A percentile compares a stretch with the other conserved stretches of the same genome.
Conservation (phyloP, 306 rosid species). For the Lathyrus aphaca region DNA sequence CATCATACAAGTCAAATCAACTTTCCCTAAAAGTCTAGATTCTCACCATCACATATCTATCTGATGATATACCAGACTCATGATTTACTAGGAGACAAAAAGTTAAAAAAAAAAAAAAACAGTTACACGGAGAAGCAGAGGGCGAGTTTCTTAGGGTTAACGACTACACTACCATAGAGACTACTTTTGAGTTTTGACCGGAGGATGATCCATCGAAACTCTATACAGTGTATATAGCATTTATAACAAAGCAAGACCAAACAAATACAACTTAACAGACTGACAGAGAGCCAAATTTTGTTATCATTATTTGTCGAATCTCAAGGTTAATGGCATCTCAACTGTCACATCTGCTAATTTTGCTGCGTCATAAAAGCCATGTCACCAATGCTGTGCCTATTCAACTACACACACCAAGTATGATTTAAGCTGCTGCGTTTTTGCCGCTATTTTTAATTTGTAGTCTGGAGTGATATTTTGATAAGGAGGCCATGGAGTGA, state of each 20-base stretch:
- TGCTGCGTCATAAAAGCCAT: too few species aligned
- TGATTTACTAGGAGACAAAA: neutral
- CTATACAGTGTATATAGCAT: too few species aligned
- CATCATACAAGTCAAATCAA: neutral
- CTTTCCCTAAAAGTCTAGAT: neutral
- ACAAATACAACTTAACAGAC: neutral
- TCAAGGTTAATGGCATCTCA: neutral
- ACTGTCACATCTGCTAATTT: neutral
- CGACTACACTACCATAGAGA: neutral
- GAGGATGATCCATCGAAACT: too few species aligned
- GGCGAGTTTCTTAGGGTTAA: neutral
- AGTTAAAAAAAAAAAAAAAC: too few species aligned
- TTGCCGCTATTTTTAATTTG: too few species aligned
- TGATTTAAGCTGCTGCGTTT: too few species aligned
- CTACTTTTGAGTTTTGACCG: too few species aligned
- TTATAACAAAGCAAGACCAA: neutral
- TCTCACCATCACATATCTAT: neutral
- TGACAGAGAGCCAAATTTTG: neutral
- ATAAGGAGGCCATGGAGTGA: too few species aligned
- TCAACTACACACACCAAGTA: neutral
- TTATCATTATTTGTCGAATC: neutral
- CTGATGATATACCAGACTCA: neutral
- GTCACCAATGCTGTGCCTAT: neutral
- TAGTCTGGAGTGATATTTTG: too few species aligned
- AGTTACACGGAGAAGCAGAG: neutral